Percentiles rank a stretch among this genome's conserved stretches.
phyloP scores from a whole-genome alignment of 169 alveolate species.

The Neospora caninum region DNA sequence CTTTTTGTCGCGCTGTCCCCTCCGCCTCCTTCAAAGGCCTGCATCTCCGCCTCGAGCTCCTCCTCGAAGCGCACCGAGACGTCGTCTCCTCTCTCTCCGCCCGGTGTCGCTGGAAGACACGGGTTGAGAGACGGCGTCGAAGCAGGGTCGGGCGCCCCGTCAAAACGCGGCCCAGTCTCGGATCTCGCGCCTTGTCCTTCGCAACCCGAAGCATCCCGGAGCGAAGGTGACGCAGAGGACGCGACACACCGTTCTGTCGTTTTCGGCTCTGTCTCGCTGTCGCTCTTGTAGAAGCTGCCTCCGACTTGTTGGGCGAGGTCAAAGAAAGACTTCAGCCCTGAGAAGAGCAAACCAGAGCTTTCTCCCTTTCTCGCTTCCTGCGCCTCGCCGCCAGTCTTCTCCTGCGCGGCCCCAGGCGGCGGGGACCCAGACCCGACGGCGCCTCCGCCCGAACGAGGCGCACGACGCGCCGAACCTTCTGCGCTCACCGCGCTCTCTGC shows the following conservation, averaged over 20 bases:
- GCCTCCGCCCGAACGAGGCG: no score
- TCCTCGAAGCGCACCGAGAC: neutral
- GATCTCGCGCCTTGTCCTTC: no score
- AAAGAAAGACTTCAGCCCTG: neutral
- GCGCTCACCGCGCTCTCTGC: neutral
- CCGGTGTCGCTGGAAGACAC: neutral
- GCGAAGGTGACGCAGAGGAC: no score
- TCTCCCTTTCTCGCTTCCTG: neutral
- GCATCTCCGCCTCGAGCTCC: conserved; percentile 22
- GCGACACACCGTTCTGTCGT: no score
- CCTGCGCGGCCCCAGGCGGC: neutral
- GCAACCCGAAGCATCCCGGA: no score
- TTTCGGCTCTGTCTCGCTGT: no score
- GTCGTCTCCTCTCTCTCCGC: neutral
- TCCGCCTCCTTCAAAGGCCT: conserved; percentile 15
- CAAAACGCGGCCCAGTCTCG: no score
- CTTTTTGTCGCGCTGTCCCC: no score
- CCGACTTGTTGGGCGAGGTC: neutral
- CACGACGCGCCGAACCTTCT: neutral
- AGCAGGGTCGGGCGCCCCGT: no score
- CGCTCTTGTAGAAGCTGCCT: no score
- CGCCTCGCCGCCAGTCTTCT: neutral
- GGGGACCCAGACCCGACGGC: neutral
- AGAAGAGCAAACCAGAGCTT: neutral
- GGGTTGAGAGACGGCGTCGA: no score